Percentiles rank a stretch among this genome's conserved stretches.
phyloP scores from a whole-genome alignment of 345 rosid species.

The Eucalyptus curtisii region DNA sequence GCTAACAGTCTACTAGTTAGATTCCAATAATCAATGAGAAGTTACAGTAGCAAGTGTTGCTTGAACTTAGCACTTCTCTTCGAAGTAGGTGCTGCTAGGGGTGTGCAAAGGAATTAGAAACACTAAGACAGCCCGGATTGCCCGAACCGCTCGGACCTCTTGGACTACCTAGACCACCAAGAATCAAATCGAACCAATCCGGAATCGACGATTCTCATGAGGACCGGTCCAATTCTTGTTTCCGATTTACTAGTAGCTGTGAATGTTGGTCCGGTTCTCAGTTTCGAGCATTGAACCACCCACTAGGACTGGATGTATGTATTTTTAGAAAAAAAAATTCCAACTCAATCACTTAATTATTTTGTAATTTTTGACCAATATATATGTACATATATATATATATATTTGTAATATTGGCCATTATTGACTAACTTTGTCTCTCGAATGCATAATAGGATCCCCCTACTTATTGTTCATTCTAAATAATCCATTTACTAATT shows the following conservation, averaged over 20 bases:
- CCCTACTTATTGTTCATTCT: not conserved
- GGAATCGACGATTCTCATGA: not conserved
- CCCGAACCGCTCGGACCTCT: fast-evolving
- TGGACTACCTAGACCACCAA: fast-evolving
- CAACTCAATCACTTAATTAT: too few relatives aligned
- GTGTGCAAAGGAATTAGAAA: not conserved
- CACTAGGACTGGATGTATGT: fast-evolving
- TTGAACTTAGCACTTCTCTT: not conserved
- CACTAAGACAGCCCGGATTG: fast-evolving
- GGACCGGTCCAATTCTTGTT: too few relatives aligned
- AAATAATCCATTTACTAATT: too few relatives aligned
- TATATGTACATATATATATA: too few relatives aligned
- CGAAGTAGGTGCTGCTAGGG: not conserved
- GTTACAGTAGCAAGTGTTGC: not conserved
- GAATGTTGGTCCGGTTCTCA: fast-evolving
- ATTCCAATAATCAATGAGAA: not conserved
- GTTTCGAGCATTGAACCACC: fast-evolving
- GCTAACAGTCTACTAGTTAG: fast-evolving
- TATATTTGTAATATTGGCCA: too few relatives aligned
- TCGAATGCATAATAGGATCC: not conserved
- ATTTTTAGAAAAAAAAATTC: too few relatives aligned
- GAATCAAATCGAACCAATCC: fast-evolving
- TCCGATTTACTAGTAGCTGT: fast-evolving
- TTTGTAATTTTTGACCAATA: too few relatives aligned
- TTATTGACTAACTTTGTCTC: too few relatives aligned